Evolutionary conservation across 2,329 filamentous ascomycete species (phyloP).

Genomic region (Sclerotinia minor): DNA sequence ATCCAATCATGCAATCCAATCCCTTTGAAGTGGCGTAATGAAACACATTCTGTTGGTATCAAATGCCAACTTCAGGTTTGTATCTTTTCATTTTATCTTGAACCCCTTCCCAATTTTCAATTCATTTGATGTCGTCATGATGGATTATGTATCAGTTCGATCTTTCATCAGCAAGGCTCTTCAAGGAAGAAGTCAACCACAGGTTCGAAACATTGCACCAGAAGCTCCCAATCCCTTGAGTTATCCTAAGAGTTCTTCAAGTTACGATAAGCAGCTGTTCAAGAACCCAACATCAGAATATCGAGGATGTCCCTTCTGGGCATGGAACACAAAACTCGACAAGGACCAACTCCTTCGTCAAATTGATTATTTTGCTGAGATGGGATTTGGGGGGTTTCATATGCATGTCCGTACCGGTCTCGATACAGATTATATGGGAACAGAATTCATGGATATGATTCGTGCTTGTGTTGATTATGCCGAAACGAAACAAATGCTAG

Average conservation of each 20-base stretch:
- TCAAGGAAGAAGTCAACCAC: slow-evolving; percentile 5
- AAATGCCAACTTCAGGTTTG: neutral
- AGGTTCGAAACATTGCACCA: neutral
- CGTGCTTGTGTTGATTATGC: slow-evolving; percentile 41
- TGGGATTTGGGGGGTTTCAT: slow-evolving; percentile 43
- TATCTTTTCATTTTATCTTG: neutral
- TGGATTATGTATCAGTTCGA: slow-evolving; percentile 1
- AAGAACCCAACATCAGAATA: slow-evolving; percentile 40
- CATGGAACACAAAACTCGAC: slow-evolving; percentile 41
- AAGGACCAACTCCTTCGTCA: slow-evolving; percentile 39
- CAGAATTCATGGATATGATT: slow-evolving; percentile 41
- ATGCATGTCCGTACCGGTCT: slow-evolving; percentile 42
- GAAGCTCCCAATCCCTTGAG: slow-evolving; percentile 37
- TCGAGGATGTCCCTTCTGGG: slow-evolving; percentile 41
- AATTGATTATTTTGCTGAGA: slow-evolving; percentile 40
- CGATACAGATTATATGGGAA: slow-evolving; percentile 42
- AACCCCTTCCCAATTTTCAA: neutral
- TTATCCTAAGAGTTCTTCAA: slow-evolving; percentile 37
- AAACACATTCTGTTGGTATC: neutral
- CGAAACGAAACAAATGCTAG: slow-evolving; percentile 40
- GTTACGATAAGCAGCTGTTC: slow-evolving; percentile 39
- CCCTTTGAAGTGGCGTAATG: slow-evolving; percentile 3
- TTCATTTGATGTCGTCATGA: neutral
- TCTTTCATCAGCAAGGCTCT: slow-evolving; percentile 12
- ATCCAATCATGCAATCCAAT: neutral